Base-by-base conservation (phyloP, 108 stramenopile species). In the Nitzschia inconspicua region DNA sequence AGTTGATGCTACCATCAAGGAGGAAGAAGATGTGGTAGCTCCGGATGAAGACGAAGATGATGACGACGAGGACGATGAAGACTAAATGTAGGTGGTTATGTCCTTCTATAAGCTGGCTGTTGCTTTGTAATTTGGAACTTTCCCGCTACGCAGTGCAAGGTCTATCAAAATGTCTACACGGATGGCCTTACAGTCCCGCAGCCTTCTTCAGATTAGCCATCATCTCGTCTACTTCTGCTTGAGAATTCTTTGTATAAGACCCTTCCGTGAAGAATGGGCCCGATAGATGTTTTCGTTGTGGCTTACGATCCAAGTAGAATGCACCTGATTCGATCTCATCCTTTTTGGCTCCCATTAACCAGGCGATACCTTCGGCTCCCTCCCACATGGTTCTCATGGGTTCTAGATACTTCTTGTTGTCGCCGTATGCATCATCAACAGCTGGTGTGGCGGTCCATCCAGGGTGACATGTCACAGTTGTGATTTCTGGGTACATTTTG, bases 301-400 rank as follows among this genome's bases (percentile, higher is more conserved):
- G 63, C 11, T 39, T 59, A 24, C 94, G 77, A 57, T 97, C 96
- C 51, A 97, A 72, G 53, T 97, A 97, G 41, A 95, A 85, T 8
- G 63, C 92, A 16, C 96, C 96, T 47, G 61, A 56, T 52, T 84
- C 73, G 13, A 97, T 29, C 40, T 86, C 72, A 11, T 65, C 61
- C 22, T 51, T 54, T 4, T 77, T 44, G 13, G 86, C 70, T 8
- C 60, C 58, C 60, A 74, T 78, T 29, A 97, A 52, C 92, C 91
- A 97, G 13, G 78, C 68, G 28, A 93, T 89, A 19, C 94, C 96
- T 73, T 97, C 96, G 0, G 96, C 74, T 20, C 96, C 96, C 68
- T 97, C 75, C 96, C 96, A 97, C 3, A 73, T 35, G 0, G 58
- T 82, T 48, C 96, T 65, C 70, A 97, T 63, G 8, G 96, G 96